These are phyloP conservation scores for Pestalotiopsis sp. DNA, from an alignment of 2,329 filamentous ascomycete genomes.

Conservation along the genomic window DNA sequence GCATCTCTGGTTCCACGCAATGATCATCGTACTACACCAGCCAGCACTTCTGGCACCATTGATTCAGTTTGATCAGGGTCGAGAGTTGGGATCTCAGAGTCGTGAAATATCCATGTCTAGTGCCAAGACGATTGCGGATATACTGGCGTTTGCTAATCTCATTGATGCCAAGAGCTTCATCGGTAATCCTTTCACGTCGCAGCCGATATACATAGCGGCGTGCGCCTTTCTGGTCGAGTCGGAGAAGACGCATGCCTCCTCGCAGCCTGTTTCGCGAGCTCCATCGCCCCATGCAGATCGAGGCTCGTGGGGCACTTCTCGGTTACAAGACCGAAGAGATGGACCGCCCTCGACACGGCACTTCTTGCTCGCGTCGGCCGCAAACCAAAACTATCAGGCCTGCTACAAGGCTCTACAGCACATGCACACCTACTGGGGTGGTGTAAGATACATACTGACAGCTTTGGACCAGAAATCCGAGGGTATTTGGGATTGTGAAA, in stretches of 20 bases:
- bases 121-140: constrained; percentile 89
- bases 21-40: constrained; percentile 84
- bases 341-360: constrained; percentile 60
- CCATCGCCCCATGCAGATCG: constrained; percentile 45
- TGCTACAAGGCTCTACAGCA: constrained; percentile 84
- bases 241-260: constrained; percentile 60
- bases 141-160: constrained; percentile 81
- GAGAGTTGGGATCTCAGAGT: constrained; percentile 78
- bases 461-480: constrained; percentile 86
- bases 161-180: constrained; percentile 85
- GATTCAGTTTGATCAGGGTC: constrained; percentile 55
- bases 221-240: constrained; percentile 88
- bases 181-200: constrained; percentile 85
- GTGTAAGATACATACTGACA: constrained; percentile 83
- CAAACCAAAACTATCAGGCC: constrained; percentile 83
- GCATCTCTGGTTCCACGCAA: constrained; percentile 86
- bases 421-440: constrained; percentile 83
- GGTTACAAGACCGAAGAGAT: constrained; percentile 13
- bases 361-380: constrained; percentile 75
- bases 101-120: constrained; percentile 84
- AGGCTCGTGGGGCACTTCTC: constrained; percentile 9
- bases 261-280: constrained; percentile 65
- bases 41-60: constrained; percentile 82
- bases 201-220: constrained; percentile 89
- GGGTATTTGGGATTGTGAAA: constrained; percentile 78